Conservation (phyloP, 371 early-diverging fungal species). For the Rhizopus sp. region DNA sequence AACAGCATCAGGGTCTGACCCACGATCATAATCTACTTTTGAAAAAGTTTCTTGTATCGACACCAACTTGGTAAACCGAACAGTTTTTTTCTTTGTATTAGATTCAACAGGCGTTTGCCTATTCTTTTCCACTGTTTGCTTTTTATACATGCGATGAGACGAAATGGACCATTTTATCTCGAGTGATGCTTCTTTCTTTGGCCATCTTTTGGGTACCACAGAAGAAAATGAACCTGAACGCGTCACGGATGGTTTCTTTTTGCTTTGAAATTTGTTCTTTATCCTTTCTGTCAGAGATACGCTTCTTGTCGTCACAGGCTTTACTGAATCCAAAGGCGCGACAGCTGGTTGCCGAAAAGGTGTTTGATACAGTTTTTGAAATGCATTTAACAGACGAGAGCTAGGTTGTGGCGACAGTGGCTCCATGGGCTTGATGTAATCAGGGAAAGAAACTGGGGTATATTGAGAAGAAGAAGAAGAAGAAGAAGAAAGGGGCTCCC, state of each 20-base stretch:
- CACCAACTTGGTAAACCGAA: slow-evolving; percentile 30
- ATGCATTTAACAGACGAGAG: slow-evolving; percentile 21
- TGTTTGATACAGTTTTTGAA: slow-evolving; percentile 14
- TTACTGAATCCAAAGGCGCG: slow-evolving; percentile 6
- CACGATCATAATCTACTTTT: slow-evolving; percentile 68
- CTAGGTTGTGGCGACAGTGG: slow-evolving; percentile 5
- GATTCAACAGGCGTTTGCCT: neutral
- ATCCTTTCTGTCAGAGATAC: slow-evolving; percentile 23
- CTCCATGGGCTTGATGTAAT: slow-evolving; percentile 3
- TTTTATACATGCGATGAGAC: slow-evolving; percentile 13
- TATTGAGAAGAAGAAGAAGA: slow-evolving; percentile 7
- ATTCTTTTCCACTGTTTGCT: neutral
- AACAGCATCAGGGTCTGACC: slow-evolving; percentile 58
- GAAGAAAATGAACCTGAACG: slow-evolving; percentile 24
- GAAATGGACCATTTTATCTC: slow-evolving; percentile 13
- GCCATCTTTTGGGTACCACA: slow-evolving; percentile 8
- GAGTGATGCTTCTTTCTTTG: neutral
- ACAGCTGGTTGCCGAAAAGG: neutral
- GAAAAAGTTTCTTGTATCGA: slow-evolving; percentile 63
- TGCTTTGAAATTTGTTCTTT: slow-evolving; percentile 22
- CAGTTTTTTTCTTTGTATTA: neutral
- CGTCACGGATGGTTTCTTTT: slow-evolving; percentile 11
- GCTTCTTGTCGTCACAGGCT: slow-evolving; percentile 2
- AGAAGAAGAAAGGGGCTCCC: slow-evolving; percentile 3
- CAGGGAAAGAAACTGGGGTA: slow-evolving; percentile 7